Conservation (phyloP, 2,329 filamentous ascomycete genomes). For the Penicillium sp. region DNA sequence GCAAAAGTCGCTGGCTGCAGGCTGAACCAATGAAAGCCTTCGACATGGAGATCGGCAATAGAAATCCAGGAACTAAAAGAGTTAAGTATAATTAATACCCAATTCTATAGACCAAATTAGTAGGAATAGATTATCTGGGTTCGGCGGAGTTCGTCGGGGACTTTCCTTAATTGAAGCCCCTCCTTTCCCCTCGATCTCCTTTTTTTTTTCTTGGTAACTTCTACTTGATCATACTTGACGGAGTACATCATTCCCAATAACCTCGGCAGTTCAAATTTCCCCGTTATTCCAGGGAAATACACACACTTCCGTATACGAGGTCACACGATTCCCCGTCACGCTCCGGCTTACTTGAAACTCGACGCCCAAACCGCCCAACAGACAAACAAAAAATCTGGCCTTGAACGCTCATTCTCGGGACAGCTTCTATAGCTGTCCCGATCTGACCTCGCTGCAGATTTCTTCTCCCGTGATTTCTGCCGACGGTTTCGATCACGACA, state of each 20-base stretch:
- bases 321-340: constrained; percentile 9
- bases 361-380: constrained; percentile 19
- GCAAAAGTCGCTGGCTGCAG: neutral
- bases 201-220: neutral
- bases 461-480: constrained; percentile 22
- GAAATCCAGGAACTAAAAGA: neutral
- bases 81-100: neutral
- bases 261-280: too few relatives aligned
- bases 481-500: constrained; percentile 26
- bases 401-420: constrained; percentile 38
- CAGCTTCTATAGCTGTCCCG: constrained; percentile 46
- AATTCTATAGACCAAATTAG: neutral
- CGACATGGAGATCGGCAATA: too few relatives aligned
- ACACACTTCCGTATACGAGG: neutral
- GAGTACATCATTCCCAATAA: too few relatives aligned
- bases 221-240: constrained; percentile 1
- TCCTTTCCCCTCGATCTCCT: neutral
- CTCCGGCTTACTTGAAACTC: constrained; percentile 10
- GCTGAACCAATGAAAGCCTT: neutral
- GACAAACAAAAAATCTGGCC: constrained; percentile 40
- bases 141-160: neutral
- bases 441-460: constrained; percentile 39
- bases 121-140: neutral
- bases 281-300: neutral
- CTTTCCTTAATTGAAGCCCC: neutral